Evolutionary conservation across 345 rosid species (phyloP).

Genomic region (Citrus hindsii): DNA sequence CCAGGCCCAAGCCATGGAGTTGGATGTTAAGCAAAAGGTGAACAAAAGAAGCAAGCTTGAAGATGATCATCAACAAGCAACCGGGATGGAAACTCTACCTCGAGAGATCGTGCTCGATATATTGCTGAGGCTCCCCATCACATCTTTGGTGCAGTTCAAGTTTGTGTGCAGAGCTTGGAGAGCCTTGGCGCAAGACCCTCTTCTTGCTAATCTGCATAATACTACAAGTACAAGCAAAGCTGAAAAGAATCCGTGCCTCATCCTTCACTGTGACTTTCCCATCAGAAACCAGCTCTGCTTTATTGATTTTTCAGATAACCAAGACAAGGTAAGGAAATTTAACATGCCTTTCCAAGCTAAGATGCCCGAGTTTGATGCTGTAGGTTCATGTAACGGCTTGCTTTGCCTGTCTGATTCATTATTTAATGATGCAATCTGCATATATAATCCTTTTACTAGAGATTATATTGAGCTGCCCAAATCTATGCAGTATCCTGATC

Average conservation of each 20-base stretch:
- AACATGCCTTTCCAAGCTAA: constrained; percentile 28
- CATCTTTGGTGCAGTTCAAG: constrained; percentile 50
- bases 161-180: constrained; percentile 53
- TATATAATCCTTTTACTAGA: constrained; percentile 61
- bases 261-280: constrained; percentile 59
- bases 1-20: constrained; percentile 28
- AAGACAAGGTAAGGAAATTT: constrained; percentile 39
- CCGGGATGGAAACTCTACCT: constrained; percentile 51
- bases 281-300: constrained; percentile 50
- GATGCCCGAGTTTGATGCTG: constrained; percentile 46
- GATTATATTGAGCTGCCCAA: constrained; percentile 40
- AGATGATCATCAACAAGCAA: constrained; percentile 11
- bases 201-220: constrained; percentile 24
- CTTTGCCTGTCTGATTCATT: constrained; percentile 50
- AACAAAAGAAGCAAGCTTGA: constrained; percentile 16
- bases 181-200: constrained; percentile 36
- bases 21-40: constrained; percentile 14
- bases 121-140: constrained; percentile 57
- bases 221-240: constrained; percentile 14
- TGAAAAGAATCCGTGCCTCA: constrained; percentile 40
- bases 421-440: constrained; percentile 32
- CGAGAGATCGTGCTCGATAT: constrained; percentile 55
- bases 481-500: constrained; percentile 31
- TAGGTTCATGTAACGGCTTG: constrained; percentile 66
- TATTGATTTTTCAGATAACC: constrained; percentile 33